phyloP scores from a whole-genome alignment of 2,329 filamentous ascomycete species.

The Colletotrichum sp. region DNA sequence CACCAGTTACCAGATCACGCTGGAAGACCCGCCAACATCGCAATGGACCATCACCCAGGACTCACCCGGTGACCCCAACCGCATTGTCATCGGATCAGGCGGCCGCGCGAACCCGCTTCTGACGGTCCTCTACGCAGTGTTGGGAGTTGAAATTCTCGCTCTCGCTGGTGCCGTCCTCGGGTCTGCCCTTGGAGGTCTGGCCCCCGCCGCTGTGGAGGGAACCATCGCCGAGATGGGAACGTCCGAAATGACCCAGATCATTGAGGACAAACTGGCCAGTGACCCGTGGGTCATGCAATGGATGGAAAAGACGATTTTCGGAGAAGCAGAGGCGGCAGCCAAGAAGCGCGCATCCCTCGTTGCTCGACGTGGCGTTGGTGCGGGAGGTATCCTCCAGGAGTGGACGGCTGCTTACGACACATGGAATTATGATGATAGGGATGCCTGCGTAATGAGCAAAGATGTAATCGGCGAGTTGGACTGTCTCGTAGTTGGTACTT shows the following conservation, averaged over 20 bases:
- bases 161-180: not conserved
- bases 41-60: not conserved
- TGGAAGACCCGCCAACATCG: not conserved
- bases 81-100: not conserved
- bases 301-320: not conserved
- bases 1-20: not conserved
- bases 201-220: not conserved
- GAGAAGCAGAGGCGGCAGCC: not conserved
- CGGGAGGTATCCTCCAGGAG: not conserved
- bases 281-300: not conserved
- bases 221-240: not conserved
- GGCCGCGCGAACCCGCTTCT: not conserved
- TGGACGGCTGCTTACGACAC: not conserved
- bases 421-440: not conserved
- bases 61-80: not conserved
- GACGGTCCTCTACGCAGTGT: not conserved
- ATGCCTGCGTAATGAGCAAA: not conserved
- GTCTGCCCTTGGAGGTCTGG: not conserved
- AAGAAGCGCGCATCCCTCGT: not conserved
- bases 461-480: not conserved
- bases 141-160: not conserved
- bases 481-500: not conserved
- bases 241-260: not conserved
- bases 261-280: not conserved
- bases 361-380: not conserved